These are phyloP conservation scores for Diddensiella caesifluorescens DNA, from an alignment of 805 yeast genomes.

Conservation along the genomic window DNA sequence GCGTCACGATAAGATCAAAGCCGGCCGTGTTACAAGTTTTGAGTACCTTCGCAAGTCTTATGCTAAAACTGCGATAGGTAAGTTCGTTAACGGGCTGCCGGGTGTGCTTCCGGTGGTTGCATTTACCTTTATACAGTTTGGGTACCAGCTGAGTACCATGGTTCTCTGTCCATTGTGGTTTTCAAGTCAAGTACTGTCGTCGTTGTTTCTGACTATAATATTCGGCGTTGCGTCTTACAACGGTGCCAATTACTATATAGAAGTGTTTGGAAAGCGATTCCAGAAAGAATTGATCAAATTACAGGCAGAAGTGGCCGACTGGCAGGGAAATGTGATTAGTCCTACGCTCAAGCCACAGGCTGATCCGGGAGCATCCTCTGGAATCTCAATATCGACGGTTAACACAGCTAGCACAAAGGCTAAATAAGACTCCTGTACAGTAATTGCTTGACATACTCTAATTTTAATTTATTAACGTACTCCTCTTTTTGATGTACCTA, in stretches of 20 bases:
- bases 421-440: neutral
- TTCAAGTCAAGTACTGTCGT: constrained; percentile 59
- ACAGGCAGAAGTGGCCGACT: constrained; percentile 61
- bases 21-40: constrained; percentile 84
- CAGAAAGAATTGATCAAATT: constrained; percentile 77
- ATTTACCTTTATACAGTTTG: constrained; percentile 79
- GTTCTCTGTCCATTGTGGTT: constrained; percentile 86
- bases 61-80: constrained; percentile 59
- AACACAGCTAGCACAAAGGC: neutral
- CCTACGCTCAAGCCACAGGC: constrained; percentile 8
- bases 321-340: constrained; percentile 38
- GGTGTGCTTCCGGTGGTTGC: constrained; percentile 83
- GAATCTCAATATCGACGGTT: neutral
- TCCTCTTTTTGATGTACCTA: constrained; percentile 33
- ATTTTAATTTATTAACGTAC: neutral
- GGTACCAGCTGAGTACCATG: constrained; percentile 85
- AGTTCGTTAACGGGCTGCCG: constrained; percentile 74
- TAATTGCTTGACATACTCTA: neutral
- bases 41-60: constrained; percentile 74
- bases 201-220: constrained; percentile 62
- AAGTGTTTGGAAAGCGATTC: constrained; percentile 82
- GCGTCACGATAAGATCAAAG: constrained; percentile 70
- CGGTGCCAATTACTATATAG: constrained; percentile 93
- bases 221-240: constrained; percentile 78
- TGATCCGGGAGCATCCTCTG: neutral